phyloP scores from a whole-genome alignment of 805 yeast genomes.

The Schwanniomyces yamadae region DNA sequence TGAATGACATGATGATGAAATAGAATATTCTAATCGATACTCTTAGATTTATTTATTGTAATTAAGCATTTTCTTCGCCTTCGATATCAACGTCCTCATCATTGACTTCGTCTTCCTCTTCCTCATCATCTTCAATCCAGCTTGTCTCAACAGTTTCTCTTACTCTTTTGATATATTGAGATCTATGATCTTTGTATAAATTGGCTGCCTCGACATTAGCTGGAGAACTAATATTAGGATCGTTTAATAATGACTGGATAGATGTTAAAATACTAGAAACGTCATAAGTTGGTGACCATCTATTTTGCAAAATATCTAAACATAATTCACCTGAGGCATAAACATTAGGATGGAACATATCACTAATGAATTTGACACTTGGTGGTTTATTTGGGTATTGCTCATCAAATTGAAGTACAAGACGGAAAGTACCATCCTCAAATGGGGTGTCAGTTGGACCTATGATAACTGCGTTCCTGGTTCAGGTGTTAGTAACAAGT shows the following conservation, averaged over 20 bases:
- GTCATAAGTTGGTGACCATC: constrained; percentile 99
- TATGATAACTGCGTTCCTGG: constrained; percentile 89
- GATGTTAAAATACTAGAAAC: constrained; percentile 94
- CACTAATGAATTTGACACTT: constrained; percentile 81
- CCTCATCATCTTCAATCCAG: constrained; percentile 80
- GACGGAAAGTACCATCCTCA: constrained; percentile 94
- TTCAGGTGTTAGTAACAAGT: background rate
- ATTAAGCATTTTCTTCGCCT: constrained; percentile 1
- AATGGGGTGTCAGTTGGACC: constrained; percentile 98
- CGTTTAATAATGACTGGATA: constrained; percentile 87
- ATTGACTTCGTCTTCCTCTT: constrained; percentile 50
- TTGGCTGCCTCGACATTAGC: constrained; percentile 98
- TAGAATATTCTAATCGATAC: no score
- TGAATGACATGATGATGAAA: no score
- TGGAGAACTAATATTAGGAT: constrained; percentile 94
- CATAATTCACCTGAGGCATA: constrained; percentile 95
- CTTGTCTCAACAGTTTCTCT: constrained; percentile 92
- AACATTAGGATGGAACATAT: constrained; percentile 98
- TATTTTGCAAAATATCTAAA: constrained; percentile 89
- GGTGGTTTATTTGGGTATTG: constrained; percentile 98
- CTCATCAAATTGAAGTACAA: constrained; percentile 86
- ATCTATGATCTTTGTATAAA: constrained; percentile 89
- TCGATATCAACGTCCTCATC: constrained; percentile 23
- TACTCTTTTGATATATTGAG: constrained; percentile 87
- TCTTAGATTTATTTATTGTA: no score